Conservation (phyloP, 345 rosid genomes). For the Streptanthus diversifolius region DNA sequence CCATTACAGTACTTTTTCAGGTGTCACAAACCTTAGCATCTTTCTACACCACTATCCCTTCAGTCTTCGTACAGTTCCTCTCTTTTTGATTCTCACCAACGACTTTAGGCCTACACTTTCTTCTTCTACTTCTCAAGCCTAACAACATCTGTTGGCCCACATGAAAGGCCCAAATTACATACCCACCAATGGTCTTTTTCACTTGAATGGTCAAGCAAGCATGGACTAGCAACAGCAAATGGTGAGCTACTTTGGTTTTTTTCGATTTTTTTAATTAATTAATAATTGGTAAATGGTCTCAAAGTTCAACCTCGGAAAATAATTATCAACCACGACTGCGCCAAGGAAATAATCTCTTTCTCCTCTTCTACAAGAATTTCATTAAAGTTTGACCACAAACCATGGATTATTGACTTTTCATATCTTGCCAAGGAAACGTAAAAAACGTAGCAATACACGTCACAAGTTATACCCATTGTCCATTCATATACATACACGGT, state of each 20-base stretch:
- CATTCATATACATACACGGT: not conserved
- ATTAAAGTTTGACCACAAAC: slow-evolving; percentile 9
- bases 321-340: slow-evolving; percentile 18
- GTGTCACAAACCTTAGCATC: not conserved
- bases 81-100: not conserved
- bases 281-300: not conserved
- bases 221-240: slow-evolving; percentile 29
- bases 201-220: slow-evolving; percentile 27
- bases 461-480: not conserved
- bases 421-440: not conserved
- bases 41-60: not conserved
- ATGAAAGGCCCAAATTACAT: not conserved
- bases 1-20: not conserved
- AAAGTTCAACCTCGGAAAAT: slow-evolving; percentile 2
- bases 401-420: not conserved
- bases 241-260: slow-evolving; percentile 23
- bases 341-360: not conserved
- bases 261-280: not conserved
- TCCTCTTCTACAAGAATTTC: not conserved
- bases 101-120: not conserved
- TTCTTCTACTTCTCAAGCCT: not conserved
- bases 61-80: no score
- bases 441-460: not conserved
- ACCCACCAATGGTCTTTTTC: no score
- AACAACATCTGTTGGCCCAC: not conserved